These are phyloP conservation scores for Malassezia dermatis DNA, from an alignment of 1,284 basidiomycete genomes.

Conservation along the genomic window DNA sequence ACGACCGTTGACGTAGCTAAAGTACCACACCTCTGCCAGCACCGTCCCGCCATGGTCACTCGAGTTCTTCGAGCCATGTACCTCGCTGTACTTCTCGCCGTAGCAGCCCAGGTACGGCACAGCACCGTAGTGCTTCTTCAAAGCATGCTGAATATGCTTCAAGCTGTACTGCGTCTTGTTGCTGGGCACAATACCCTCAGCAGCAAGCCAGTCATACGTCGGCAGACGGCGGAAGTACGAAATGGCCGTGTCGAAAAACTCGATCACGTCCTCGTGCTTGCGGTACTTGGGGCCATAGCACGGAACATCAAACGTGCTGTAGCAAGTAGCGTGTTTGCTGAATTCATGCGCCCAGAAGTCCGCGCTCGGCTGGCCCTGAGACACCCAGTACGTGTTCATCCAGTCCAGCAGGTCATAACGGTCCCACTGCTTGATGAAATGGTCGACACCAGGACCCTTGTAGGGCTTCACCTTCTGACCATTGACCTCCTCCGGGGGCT, in stretches of 20 bases:
- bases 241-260: slow-evolving; percentile 4
- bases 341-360: slow-evolving; percentile 12
- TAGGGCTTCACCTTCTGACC: background rate
- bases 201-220: slow-evolving; percentile 6
- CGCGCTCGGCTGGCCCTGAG: background rate
- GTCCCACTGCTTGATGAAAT: background rate
- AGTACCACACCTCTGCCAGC: slow-evolving; percentile 8
- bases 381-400: slow-evolving; percentile 5
- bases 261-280: slow-evolving; percentile 1
- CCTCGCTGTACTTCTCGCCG: background rate
- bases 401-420: background rate
- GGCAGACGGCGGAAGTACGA: background rate
- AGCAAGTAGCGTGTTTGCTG: slow-evolving; percentile 10
- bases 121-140: background rate
- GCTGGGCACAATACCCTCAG: slow-evolving; percentile 5
- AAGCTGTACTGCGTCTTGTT: slow-evolving; percentile 3
- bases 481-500: background rate
- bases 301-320: slow-evolving; percentile 4
- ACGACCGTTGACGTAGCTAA: slow-evolving; percentile 4
- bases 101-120: slow-evolving; percentile 1
- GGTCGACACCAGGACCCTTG: slow-evolving; percentile 1
- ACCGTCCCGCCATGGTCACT: background rate
- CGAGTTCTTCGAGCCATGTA: background rate
- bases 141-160: background rate
- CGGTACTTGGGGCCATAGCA: slow-evolving; percentile 6